Base-by-base conservation (phyloP, 441 rosid genomes). In the Theobroma grandiflorum region DNA sequence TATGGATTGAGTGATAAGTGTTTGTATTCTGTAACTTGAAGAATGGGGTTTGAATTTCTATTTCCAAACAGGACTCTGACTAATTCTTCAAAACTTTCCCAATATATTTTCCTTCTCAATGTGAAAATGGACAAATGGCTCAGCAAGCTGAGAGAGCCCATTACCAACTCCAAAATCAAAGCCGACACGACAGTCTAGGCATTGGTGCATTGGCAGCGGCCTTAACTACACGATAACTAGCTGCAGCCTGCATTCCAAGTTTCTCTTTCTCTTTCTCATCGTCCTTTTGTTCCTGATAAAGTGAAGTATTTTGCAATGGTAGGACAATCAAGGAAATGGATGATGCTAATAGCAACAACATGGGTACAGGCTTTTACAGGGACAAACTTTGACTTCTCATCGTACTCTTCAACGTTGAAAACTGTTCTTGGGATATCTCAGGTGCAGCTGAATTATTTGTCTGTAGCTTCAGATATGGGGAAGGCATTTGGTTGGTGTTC, bases 281-380 rank as follows among this genome's bases (percentile, higher is more conserved):
- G 26, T 10, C 9, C 7, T 5, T 40, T 64, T 7, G 9, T 40
- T 40, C 49, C 31, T 18, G 52, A 61, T 10, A 1, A 33, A 9
- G 7, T 37, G 62, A 37, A 72, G 58, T 12, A 26, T 57, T 62
- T 7, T 52, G 50, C 62, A 47, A 92, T 94, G 97, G 91, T 53
- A 4, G 94, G 88, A 57, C 90, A 90, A 59, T 91, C 95, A 57
- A 58, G 91, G 6, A 93, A 92, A 87, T 95, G 99, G 99, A 84
- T 91, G 92, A 84, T 89, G 20, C 85, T 95, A 10, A 83, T 88
- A 22, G 96, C 97, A 37, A 85, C 97, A 37, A 89, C 85, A 79
- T 94, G 99, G 99, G 75, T 95, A 49, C 99, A 95, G 78, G 99
- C 99, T 8, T 94, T 91, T 66, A 89, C 97, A 0, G 98, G 99